Evolutionary conservation across 192 early-diverging fungal species (phyloP).

Genomic region (Obelidium mucronatum): DNA sequence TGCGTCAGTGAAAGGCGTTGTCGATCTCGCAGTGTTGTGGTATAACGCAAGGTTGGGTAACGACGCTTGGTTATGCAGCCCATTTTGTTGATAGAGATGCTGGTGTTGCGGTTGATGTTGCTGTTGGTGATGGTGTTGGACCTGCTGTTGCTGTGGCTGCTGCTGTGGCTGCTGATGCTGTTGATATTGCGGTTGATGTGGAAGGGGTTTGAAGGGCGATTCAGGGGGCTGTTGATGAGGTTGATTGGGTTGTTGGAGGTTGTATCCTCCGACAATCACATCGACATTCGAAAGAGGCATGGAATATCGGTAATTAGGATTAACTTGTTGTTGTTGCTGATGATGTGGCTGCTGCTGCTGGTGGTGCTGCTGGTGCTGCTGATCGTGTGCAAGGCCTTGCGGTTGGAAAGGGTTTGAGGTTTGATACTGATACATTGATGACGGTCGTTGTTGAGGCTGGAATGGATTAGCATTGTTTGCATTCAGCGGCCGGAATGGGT

Average conservation of each 20-base stretch:
- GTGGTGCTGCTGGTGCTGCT: background rate
- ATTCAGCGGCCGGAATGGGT: constrained; percentile 7
- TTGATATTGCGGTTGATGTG: background rate
- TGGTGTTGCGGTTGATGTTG: constrained; percentile 18
- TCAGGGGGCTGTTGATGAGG: background rate
- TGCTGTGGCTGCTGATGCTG: constrained; percentile 14
- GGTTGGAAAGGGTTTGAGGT: constrained; percentile 3
- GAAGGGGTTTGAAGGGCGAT: background rate
- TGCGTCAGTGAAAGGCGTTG: background rate
- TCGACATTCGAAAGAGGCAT: background rate
- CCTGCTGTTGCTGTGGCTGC: constrained; percentile 9
- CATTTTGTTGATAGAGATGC: background rate
- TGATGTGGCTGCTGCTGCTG: background rate
- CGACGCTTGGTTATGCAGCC: background rate
- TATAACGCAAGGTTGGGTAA: background rate
- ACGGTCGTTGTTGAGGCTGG: constrained; percentile 13
- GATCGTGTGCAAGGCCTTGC: background rate
- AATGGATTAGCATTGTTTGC: constrained; percentile 11
- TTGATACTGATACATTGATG: constrained; percentile 5
- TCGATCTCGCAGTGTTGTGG: background rate
- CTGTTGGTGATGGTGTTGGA: background rate
- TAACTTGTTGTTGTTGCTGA: background rate
- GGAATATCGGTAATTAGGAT: constrained; percentile 3
- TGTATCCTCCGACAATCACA: background rate
- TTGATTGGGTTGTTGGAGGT: background rate